phyloP scores from a whole-genome alignment of 1,284 basidiomycete genomes.

The Ustilago bromivora region DNA sequence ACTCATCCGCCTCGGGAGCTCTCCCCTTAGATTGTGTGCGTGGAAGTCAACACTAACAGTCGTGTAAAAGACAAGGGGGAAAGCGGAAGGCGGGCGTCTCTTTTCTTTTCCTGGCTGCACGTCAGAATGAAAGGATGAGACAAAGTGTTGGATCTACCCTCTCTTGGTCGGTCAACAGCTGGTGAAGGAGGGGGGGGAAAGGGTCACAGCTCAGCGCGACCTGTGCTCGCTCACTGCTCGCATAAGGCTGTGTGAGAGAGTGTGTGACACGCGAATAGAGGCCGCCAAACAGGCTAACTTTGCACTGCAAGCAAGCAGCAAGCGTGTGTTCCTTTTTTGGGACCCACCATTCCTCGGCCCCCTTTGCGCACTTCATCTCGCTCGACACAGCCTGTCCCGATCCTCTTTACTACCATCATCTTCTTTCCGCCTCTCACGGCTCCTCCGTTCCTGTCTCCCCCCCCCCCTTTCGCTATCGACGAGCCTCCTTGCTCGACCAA shows the following conservation, averaged over 20 bases:
- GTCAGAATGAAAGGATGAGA: not conserved
- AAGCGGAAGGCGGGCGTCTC: slow-evolving; percentile 20
- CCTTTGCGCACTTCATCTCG: slow-evolving; percentile 14
- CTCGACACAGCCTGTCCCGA: not conserved
- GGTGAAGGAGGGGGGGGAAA: not conserved
- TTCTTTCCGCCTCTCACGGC: slow-evolving; percentile 7
- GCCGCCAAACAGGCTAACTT: not conserved
- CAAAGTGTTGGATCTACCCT: slow-evolving; percentile 16
- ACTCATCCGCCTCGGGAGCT: not conserved
- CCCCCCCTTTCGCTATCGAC: not conserved
- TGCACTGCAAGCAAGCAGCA: not conserved
- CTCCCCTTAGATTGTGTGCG: not conserved
- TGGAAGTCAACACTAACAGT: slow-evolving; percentile 24
- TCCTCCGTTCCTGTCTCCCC: not conserved
- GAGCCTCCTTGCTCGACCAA: not conserved
- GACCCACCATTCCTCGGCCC: slow-evolving; percentile 7
- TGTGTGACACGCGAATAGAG: slow-evolving; percentile 27
- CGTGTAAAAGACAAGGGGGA: slow-evolving; percentile 11
- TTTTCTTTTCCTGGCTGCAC: not conserved
- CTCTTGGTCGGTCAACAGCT: not conserved
- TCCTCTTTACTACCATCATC: slow-evolving; percentile 11
- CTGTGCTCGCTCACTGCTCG: not conserved
- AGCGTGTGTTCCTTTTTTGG: slow-evolving; percentile 9
- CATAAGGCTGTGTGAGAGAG: not conserved
- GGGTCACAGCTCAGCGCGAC: slow-evolving; percentile 24